Base-by-base conservation (phyloP, 192 early-diverging fungal genomes). In the Entrophospora sp. region DNA sequence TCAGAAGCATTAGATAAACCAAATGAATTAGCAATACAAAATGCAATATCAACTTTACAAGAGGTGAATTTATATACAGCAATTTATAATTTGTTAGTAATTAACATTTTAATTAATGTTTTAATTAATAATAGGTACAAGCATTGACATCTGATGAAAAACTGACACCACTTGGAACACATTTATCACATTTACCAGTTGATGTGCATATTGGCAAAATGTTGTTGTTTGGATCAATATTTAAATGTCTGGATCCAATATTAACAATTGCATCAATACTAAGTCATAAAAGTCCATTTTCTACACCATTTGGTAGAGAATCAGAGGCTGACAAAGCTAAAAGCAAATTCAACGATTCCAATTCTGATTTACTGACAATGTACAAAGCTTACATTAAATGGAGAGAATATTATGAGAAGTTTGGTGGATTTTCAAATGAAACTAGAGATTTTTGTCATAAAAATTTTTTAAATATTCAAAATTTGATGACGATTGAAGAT, bases 141-240 rank as follows among this genome's bases (percentile, higher is more conserved):
- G 73, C 90, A 0, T 72, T 90, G 62, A 68, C 52, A 14, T 79
- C 69, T 10, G n/a, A 62, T 0, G 81, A 81, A n/a, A 60, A 80
- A 20, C 69, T 96, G 40, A 85, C 88, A n/a, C 79, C 85, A 1
- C 69, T 95, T 3, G 94, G 94, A 5, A 77, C 76, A 16, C 75
- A 86, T 62, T 53, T 75, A 74, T 95, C 73, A 12, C 74, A 76
- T 38, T 64, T 96, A 25, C 93, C 94, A 3, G 81, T 83, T 22
- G 91, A 96, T 68, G 68, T 91, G 20, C 79, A 87, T 37, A 74
- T 96, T 32, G 89, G 91, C 64, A 92, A 92, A 69, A 88, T 89
- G 77, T 74, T 92, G 10, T 69, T 95, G n/a, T 81, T 88, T 61
- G 92, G 86, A 3, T 81, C 90, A 0, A 77, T 89, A 20, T 87